Evolutionary conservation across 345 rosid genomes (phyloP).

Genomic region (Populus euphratica): DNA sequence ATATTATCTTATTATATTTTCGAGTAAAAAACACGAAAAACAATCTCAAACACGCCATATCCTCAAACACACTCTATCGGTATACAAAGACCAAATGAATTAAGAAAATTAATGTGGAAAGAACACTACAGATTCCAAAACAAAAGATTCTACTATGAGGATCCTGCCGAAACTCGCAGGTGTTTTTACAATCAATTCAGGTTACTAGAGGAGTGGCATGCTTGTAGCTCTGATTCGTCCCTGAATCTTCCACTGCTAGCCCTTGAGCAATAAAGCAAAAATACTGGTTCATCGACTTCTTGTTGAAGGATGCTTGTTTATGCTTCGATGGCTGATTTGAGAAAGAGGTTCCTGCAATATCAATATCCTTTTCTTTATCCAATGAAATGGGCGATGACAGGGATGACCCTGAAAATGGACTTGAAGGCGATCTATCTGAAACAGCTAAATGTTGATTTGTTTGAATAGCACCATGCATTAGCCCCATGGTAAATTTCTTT

Average conservation of each 20-base stretch:
- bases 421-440: conserved; percentile 39
- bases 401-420: conserved; percentile 37
- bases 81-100: too few relatives aligned
- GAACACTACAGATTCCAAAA: background rate
- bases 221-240: conserved; percentile 34
- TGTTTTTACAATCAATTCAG: conserved; percentile 18
- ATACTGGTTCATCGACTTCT: conserved; percentile 58
- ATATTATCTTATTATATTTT: too few relatives aligned
- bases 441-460: conserved; percentile 40
- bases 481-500: conserved; percentile 53
- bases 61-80: too few relatives aligned
- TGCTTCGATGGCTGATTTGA: conserved; percentile 19
- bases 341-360: conserved; percentile 2
- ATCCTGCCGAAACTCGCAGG: background rate
- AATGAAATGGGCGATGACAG: conserved; percentile 34
- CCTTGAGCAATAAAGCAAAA: conserved; percentile 68
- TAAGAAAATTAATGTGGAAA: background rate
- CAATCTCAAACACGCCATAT: too few relatives aligned
- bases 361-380: conserved; percentile 26
- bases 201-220: conserved; percentile 43
- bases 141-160: background rate
- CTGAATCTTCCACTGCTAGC: conserved; percentile 43
- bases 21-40: too few relatives aligned
- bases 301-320: conserved; percentile 41
- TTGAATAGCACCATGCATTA: conserved; percentile 73